Evolutionary conservation across 2,329 filamentous ascomycete species (phyloP).

Genomic region (Harringtonia lauricola): DNA sequence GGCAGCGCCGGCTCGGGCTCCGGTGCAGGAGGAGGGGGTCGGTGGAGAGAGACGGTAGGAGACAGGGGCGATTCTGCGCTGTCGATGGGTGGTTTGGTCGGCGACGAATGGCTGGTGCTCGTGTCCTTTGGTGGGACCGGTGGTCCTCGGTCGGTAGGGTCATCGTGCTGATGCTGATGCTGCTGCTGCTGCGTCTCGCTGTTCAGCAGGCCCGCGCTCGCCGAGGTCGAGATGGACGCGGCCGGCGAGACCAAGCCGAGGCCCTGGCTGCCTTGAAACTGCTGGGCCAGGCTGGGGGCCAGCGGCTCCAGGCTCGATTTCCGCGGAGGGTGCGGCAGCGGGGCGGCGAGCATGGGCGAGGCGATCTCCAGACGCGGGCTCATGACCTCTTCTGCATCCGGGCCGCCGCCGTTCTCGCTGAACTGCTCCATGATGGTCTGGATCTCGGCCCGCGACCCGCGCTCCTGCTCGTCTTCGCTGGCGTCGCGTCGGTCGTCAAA

Average conservation of each 20-base stretch:
- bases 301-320: conserved; percentile 77
- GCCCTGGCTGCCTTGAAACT: conserved; percentile 35
- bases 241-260: too few relatives aligned
- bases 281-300: conserved; percentile 36
- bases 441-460: conserved; percentile 72
- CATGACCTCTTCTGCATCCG: conserved; percentile 76
- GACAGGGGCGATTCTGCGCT: conserved; percentile 29
- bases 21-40: conserved; percentile 60
- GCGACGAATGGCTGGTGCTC: too few relatives aligned
- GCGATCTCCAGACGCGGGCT: conserved; percentile 75
- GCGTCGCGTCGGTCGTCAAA: conserved; percentile 46
- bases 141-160: conserved; percentile 36
- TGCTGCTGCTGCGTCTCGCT: conserved; percentile 16
- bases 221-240: not conserved
- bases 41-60: conserved; percentile 39
- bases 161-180: too few relatives aligned
- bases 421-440: conserved; percentile 98
- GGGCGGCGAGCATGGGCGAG: conserved; percentile 61
- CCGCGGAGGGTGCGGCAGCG: conserved; percentile 64
- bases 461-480: conserved; percentile 55
- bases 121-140: conserved; percentile 49
- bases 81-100: conserved; percentile 21
- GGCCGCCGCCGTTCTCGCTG: conserved; percentile 60
- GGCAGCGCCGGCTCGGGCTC: conserved; percentile 75
- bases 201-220: not conserved